Evolutionary conservation across 257 asterid species (phyloP).

Genomic region (Craterostigma plantagineum): DNA sequence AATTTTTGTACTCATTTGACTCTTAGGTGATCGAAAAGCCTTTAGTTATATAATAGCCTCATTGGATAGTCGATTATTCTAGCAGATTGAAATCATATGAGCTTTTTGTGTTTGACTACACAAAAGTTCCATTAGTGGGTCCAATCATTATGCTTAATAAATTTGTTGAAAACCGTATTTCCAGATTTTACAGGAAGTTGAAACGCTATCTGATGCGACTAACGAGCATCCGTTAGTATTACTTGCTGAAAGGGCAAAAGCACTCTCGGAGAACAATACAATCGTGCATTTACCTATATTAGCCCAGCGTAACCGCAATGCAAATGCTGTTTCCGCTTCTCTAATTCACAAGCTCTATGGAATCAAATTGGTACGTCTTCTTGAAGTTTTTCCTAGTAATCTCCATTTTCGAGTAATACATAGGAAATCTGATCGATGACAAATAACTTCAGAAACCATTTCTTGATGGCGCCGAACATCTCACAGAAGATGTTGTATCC

Average conservation of each 20-base stretch:
- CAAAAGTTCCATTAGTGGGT: no score
- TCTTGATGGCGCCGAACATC: slow-evolving; percentile 76
- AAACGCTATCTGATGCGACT: slow-evolving; percentile 47
- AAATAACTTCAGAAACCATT: slow-evolving; percentile 69
- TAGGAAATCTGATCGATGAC: no score
- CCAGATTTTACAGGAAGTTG: slow-evolving; percentile 74
- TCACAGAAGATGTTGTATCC: slow-evolving; percentile 81
- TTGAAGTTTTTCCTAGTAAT: slow-evolving; percentile 4
- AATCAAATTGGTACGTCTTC: slow-evolving; percentile 52
- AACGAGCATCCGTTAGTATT: slow-evolving; percentile 70
- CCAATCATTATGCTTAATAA: not conserved
- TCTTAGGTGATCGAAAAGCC: no score
- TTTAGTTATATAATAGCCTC: no score
- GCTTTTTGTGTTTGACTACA: no score
- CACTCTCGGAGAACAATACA: slow-evolving; percentile 39
- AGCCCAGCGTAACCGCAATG: slow-evolving; percentile 53
- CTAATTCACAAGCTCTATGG: slow-evolving; percentile 88
- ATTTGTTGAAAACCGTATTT: not conserved
- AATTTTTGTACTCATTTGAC: no score
- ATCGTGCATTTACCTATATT: slow-evolving; percentile 59
- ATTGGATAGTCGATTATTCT: no score
- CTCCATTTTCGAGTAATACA: not conserved
- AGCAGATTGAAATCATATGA: no score
- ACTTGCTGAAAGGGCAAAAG: slow-evolving; percentile 73
- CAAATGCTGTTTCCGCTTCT: slow-evolving; percentile 72